Base-by-base conservation (phyloP, 352 stramenopile genomes). In the Globisporangium yorkense region DNA sequence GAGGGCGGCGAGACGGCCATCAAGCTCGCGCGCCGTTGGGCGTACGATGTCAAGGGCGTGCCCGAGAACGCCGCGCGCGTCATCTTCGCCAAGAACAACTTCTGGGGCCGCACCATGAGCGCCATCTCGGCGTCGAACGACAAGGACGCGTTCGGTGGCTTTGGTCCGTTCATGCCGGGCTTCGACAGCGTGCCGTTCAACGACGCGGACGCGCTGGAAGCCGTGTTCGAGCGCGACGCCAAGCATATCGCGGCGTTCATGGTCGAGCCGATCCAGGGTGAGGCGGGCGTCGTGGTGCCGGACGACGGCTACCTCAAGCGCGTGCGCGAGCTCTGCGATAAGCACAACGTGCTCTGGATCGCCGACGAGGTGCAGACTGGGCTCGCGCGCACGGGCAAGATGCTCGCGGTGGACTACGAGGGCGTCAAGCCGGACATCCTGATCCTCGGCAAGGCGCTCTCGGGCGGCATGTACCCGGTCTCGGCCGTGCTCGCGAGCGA, bases 291-390 rank as follows among this genome's bases (percentile, higher is more conserved):
- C 33, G 94, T 99, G 12, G 96, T 99, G 20, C 97, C 97, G 1
- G 63, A 93, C 55, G 96, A 99, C 65, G 96, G 94, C 18, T 99
- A 99, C 79, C 84, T 99, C 65, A 80, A 80, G 52, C 74, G 78
- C 33, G 83, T 96, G 50, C 84, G 84, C 10, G 80, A 92, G 59
- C 68, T 99, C 24, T 99, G 96, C 71, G 82, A 94, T 63, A 96
- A 98, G 76, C 80, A 99, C 90, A 99, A 99, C 71, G 83, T 99
- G n/a, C 82, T 99, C 20, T 88, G 98, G 74, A 99, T 99, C 70
- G 96, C 94, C 21, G 97, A 99, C 78, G 97, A 99, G 77, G 96
- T 99, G 20, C 97, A 99, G 71, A 94, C 96, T 3, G 97, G 97
- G 21, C 75, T 99, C 20, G 96, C 92, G 41, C 89, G 97, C 48